phyloP scores from a whole-genome alignment of 2,329 filamentous ascomycete genomes.

The Fusarium sp. region DNA sequence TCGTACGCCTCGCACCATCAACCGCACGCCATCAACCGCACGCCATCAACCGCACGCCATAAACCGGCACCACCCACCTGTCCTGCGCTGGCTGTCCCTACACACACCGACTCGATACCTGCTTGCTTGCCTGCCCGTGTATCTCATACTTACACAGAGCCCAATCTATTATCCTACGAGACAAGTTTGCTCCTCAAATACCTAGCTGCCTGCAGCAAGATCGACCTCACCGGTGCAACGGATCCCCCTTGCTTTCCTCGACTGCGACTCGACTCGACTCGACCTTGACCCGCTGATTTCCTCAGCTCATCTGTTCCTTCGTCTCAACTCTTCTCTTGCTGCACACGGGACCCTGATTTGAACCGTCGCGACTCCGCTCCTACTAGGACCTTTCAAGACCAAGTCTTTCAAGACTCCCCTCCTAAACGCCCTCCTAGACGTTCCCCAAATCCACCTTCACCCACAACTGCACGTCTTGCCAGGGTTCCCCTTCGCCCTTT shows the following conservation, averaged over 20 bases:
- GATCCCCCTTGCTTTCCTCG: conserved; percentile 31
- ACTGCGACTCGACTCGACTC: conserved; percentile 9
- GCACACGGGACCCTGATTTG: conserved; percentile 25
- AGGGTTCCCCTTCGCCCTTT: conserved; percentile 31
- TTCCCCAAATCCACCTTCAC: conserved; percentile 44
- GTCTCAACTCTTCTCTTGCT: neutral
- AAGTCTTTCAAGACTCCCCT: conserved; percentile 32
- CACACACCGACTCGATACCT: conserved; percentile 41
- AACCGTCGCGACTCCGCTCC: conserved; percentile 28
- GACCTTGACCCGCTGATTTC: conserved; percentile 10
- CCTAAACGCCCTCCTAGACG: conserved; percentile 23
- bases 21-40: conserved; percentile 44
- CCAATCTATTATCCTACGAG: conserved; percentile 15
- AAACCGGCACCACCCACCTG: conserved; percentile 40
- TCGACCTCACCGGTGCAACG: conserved; percentile 41
- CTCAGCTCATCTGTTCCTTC: conserved; percentile 13
- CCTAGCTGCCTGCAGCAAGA: conserved; percentile 31
- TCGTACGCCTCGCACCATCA: conserved; percentile 33
- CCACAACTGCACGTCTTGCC: conserved; percentile 40
- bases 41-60: conserved; percentile 41
- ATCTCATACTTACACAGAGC: conserved; percentile 28
- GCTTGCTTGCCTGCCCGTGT: conserved; percentile 17
- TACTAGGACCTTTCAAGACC: conserved; percentile 40
- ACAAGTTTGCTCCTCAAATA: conserved; percentile 19
- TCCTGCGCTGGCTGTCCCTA: conserved; percentile 8